phyloP scores from a whole-genome alignment of 2,329 filamentous ascomycete species.

The Periconia sp. region DNA sequence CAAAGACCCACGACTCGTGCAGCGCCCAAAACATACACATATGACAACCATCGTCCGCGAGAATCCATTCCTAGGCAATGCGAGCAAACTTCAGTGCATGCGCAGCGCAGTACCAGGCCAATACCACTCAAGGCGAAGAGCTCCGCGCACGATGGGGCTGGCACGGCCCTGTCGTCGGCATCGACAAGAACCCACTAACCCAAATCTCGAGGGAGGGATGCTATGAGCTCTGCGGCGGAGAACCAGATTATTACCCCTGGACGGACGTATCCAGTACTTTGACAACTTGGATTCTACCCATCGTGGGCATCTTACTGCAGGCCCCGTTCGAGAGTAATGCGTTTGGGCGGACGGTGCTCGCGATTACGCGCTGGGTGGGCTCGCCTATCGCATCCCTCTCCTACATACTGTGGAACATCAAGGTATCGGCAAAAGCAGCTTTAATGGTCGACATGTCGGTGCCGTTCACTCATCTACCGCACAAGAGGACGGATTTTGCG shows the following conservation, averaged over 20 bases:
- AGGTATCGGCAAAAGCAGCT: conserved; percentile 42
- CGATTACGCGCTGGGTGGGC: conserved; percentile 41
- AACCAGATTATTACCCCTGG: conserved; percentile 38
- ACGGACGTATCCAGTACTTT: conserved; percentile 33
- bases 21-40: neutral
- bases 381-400: conserved; percentile 41
- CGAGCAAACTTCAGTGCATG: conserved; percentile 13
- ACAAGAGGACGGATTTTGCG: conserved; percentile 35
- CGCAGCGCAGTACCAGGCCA: conserved; percentile 1
- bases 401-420: conserved; percentile 47
- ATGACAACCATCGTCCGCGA: neutral
- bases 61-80: conserved; percentile 1
- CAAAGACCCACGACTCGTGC: neutral
- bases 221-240: conserved; percentile 35
- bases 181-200: conserved; percentile 13
- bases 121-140: conserved; percentile 4
- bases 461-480: conserved; percentile 29
- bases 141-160: conserved; percentile 20
- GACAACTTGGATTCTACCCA: conserved; percentile 45
- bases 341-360: conserved; percentile 37
- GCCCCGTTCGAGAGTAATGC: conserved; percentile 47
- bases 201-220: conserved; percentile 40
- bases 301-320: conserved; percentile 43
- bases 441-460: conserved; percentile 45
- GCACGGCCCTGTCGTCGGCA: conserved; percentile 17